Base-by-base conservation (phyloP, 345 rosid species). In the Sonneratia caseolaris region DNA sequence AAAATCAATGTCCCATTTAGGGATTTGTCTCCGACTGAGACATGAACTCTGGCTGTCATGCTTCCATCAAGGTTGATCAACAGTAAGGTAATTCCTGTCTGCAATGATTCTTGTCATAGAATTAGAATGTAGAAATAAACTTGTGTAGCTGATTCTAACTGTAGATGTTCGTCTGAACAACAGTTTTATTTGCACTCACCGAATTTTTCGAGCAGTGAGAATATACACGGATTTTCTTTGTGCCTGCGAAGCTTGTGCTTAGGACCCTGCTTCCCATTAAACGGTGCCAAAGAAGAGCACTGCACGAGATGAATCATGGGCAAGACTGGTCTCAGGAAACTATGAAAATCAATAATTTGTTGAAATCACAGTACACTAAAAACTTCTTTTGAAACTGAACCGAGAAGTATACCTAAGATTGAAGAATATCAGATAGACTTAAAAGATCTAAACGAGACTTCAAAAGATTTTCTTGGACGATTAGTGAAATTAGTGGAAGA, bases 261-360 rank as follows among this genome's bases (percentile, higher is more conserved):
- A 80, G 77, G 32, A 75, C 83, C 22, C 71, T 74, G 65, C 70
- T 76, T 74, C 87, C 87, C 85, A 84, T 84, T 66, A 84, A 75
- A 15, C 81, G 85, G 57, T 84, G 85, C 87, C 85, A 82, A 5
- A 84, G 83, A 68, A 84, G 83, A 2, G 85, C 85, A 70, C 87
- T 84, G 66, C 37, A 70, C 4, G 22, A 43, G 27, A 65, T 65
- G 37, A 55, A 49, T 49, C 56, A 55, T 21, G 22, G 21, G 24
- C 22, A 55, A 15, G 16, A 49, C 0, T 13, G 15, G 49, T 45
- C 49, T 49, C 15, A 49, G 55, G 19, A 15, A 49, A 13, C 53
- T 48, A 48, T 13, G n/a, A 56, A 27, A 27, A 27, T 27, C 32
- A 27, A 27, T 27, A 27, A 27, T 27, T 27, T 27, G 32, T 27